A percentile compares a stretch with the other conserved stretches of the same genome.
Evolutionary conservation across 2,329 filamentous ascomycete species (phyloP).

Genomic region (Diaporthe eres): DNA sequence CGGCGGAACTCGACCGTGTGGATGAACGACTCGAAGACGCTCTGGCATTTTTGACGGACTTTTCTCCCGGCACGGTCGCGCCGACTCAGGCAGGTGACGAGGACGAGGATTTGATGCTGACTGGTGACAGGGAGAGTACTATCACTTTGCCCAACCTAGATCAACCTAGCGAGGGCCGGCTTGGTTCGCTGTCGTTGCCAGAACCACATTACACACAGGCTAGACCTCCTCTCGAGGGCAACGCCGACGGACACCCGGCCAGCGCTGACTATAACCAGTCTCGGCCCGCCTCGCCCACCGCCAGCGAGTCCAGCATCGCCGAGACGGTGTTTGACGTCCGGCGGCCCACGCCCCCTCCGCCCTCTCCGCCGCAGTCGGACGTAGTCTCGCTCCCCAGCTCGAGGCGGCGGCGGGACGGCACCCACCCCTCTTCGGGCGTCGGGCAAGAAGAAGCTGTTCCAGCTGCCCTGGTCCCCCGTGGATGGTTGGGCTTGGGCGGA

Average conservation of each 20-base stretch:
- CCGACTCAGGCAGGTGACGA: not conserved
- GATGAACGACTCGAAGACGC: not conserved
- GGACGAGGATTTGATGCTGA: not conserved
- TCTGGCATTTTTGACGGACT: not conserved
- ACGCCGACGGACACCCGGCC: not conserved
- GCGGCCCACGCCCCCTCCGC: not conserved
- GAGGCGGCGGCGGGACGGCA: no score
- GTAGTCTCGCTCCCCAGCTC: not conserved
- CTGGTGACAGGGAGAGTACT: not conserved
- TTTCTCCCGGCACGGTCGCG: not conserved
- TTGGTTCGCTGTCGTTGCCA: no score
- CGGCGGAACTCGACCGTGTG: not conserved
- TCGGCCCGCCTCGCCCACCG: not conserved
- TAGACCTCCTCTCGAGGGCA: no score
- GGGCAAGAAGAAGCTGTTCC: not conserved
- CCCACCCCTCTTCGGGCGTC: not conserved
- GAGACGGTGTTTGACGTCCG: slow-evolving; percentile 1
- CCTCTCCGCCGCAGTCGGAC: not conserved
- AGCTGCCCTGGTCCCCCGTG: not conserved
- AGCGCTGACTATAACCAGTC: not conserved
- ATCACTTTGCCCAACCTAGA: no score
- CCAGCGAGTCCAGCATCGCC: slow-evolving; percentile 10
- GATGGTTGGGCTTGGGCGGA: not conserved
- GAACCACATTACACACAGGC: not conserved
- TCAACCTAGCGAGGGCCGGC: not conserved